phyloP scores from a whole-genome alignment of 768 basidiomycete genomes.

The Tylopilus cervinicoccineus region DNA sequence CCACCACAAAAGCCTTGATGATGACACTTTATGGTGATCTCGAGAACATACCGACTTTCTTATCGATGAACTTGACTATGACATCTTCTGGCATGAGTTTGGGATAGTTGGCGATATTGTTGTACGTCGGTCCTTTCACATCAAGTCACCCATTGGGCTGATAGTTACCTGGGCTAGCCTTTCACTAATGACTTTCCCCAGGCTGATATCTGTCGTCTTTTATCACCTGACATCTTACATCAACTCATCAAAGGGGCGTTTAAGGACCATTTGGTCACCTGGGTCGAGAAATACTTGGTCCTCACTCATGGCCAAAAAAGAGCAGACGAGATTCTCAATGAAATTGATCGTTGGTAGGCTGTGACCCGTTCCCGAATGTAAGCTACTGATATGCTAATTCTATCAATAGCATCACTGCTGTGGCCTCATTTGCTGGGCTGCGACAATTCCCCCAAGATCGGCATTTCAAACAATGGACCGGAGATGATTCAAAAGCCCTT shows the following conservation, averaged over 20 bases:
- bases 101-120: not conserved
- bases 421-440: not conserved
- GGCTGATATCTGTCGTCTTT: not conserved
- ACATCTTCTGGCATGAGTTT: not conserved
- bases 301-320: not conserved
- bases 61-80: not conserved
- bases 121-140: not conserved
- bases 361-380: too few species aligned
- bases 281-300: not conserved
- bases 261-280: not conserved
- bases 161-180: too few species aligned
- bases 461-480: too few species aligned
- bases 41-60: not conserved
- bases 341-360: not conserved
- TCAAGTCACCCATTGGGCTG: too few species aligned
- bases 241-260: not conserved
- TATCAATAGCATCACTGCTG: not conserved
- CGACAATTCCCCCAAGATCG: too few species aligned
- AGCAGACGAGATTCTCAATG: not conserved
- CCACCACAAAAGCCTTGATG: not conserved
- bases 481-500: too few species aligned
- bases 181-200: constrained; percentile 2
- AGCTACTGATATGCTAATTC: not conserved
- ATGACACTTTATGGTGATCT: not conserved
- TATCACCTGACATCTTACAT: not conserved